Evolutionary conservation across 2,329 filamentous ascomycete species (phyloP).

Genomic region (Cercospora sp.): DNA sequence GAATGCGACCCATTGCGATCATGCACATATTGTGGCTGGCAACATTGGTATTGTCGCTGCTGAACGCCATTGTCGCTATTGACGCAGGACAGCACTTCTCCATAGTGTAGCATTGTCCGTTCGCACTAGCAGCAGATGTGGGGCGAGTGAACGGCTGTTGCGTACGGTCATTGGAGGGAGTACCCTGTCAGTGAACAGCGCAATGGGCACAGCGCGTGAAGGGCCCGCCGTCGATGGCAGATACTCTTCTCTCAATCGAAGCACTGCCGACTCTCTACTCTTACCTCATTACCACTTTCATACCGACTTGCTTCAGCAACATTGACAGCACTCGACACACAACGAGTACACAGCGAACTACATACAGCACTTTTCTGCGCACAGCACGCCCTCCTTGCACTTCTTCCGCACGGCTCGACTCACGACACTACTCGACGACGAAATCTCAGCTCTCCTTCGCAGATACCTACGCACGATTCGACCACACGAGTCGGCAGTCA

Average conservation of each 20-base stretch:
- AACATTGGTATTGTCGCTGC: neutral
- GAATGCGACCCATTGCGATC: neutral
- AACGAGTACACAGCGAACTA: neutral
- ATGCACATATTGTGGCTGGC: neutral
- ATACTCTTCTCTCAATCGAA: neutral
- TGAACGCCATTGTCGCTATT: neutral
- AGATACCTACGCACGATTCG: neutral
- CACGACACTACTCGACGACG: neutral
- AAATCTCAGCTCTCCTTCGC: neutral
- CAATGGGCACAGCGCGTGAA: neutral
- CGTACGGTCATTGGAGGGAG: neutral
- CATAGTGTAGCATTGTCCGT: neutral
- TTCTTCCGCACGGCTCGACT: neutral
- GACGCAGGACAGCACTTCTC: neutral
- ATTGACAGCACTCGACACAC: neutral
- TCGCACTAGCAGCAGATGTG: neutral
- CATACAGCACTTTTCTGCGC: neutral
- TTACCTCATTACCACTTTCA: neutral
- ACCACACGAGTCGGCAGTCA: neutral
- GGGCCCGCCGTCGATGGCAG: neutral
- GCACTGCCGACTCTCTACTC: neutral
- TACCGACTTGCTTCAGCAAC: neutral
- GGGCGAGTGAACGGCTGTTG: neutral
- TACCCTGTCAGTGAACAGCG: neutral
- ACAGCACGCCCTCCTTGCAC: neutral